Base-by-base conservation (phyloP, 495 filamentous ascomycete species). In the Neurospora pannonica region DNA sequence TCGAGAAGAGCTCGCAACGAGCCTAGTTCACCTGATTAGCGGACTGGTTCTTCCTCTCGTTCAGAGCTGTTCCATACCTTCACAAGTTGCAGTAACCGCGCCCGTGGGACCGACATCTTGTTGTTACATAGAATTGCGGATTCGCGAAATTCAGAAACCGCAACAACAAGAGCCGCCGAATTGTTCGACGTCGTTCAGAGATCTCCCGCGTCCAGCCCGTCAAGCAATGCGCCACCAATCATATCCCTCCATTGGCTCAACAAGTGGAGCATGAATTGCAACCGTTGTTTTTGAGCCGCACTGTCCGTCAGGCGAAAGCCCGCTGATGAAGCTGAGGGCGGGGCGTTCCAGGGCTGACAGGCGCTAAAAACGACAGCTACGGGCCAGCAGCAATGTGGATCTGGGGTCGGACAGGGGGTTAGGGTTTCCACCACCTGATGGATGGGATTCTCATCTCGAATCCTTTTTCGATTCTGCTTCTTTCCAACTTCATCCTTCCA, bases 1-100 rank as follows among this genome's bases (percentile, higher is more conserved):
- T 90, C 70, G 89, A 90, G 87, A 99, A 99, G 82, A 99, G 90
- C 81, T 90, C 89, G 86, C 92, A 97, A 90, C 94, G 94, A 76
- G 89, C 88, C 95, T 97, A 73, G 71, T 70, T 4, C n/a, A 9
- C 15, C 13, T 54, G 24, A 75, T 76, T 24, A 81, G 72, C 42
- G 38, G 10, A 19, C 72, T 71, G 54, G 36, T 34, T 11, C 21
- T 15, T 10, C 19, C 3, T 38, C 17, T 10, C 1, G 15, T 48
- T n/a, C 31, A 19, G 4, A 19, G 3, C n/a, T 9, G 2, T 46
- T 11, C 21, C 73, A 71, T 88, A 92, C 94, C 90, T 93, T 94
- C 82, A 93, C 87, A 71, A 97, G 87, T 75, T 93, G 92, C 72
- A 95, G 75, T 37, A 97, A 80, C 76, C 94, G 89, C 72, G 88